Percentiles rank a stretch among this genome's conserved stretches.
phyloP scores from a whole-genome alignment of 73 alveolate genomes.

The Stentor coeruleus region DNA sequence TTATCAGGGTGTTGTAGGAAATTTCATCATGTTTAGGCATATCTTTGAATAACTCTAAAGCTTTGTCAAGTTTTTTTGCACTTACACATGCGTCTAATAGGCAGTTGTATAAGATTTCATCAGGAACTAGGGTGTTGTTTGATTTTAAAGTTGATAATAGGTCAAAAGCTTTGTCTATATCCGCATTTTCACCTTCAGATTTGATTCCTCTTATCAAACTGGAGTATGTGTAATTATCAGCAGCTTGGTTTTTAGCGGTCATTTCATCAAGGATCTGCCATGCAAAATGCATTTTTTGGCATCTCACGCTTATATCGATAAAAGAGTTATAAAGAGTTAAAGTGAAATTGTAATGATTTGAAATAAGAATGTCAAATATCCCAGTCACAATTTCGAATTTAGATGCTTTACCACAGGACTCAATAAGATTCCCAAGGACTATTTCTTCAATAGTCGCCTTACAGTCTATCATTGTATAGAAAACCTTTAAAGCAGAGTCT shows the following conservation, averaged over 20 bases:
- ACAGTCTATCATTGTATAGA: not conserved
- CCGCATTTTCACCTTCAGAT: constrained; percentile 12
- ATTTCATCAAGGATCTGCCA: constrained; percentile 65
- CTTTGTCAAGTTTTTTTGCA: constrained; percentile 59
- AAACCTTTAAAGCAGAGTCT: not conserved
- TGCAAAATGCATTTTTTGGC: constrained; percentile 64
- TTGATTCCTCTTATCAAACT: constrained; percentile 72
- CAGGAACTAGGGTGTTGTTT: constrained; percentile 26
- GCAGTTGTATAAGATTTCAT: constrained; percentile 57
- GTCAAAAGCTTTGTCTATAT: not conserved
- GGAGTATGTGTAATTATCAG: constrained; percentile 87
- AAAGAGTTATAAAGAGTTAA: constrained; percentile 70
- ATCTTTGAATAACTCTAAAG: constrained; percentile 55
- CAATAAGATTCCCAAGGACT: not conserved
- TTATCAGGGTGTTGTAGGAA: constrained; percentile 82
- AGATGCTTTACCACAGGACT: not conserved
- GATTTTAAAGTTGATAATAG: not conserved
- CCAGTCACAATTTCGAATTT: not conserved
- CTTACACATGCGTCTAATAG: constrained; percentile 75
- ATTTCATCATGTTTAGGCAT: constrained; percentile 84
- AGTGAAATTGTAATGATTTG: not conserved
- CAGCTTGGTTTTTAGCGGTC: constrained; percentile 50
- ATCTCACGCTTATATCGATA: constrained; percentile 78
- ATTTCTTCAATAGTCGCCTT: not conserved
- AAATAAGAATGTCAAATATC: not conserved